Conservation (phyloP, 208 protist species). For the Tritrichomonas foetus region DNA sequence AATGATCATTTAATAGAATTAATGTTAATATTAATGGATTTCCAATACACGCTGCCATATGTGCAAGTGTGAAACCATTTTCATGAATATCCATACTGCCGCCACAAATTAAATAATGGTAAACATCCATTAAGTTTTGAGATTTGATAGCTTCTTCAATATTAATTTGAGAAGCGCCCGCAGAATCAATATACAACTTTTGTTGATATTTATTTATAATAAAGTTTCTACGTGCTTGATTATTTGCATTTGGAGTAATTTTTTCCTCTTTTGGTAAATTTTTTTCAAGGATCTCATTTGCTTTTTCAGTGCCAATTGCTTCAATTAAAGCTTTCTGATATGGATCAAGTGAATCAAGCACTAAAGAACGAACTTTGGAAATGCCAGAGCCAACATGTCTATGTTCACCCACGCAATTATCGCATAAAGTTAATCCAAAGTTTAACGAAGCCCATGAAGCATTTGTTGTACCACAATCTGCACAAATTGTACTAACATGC, state of each 20-base stretch:
- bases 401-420: constrained; percentile 53
- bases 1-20: neutral
- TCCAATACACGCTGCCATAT: neutral
- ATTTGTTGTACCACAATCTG: constrained; percentile 46
- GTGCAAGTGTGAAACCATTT: neutral
- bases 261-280: neutral
- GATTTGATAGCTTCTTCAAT: neutral
- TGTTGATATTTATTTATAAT: neutral
- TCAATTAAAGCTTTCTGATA: neutral
- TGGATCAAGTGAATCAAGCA: constrained; percentile 48
- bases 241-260: neutral
- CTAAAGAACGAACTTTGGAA: constrained; percentile 50
- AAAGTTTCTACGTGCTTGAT: neutral
- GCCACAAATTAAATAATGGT: no score
- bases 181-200: neutral
- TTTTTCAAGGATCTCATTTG: neutral
- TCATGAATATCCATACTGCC: no score
- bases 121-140: no score
- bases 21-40: neutral
- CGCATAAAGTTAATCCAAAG: constrained; percentile 55
- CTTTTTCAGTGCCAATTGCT: neutral
- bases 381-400: constrained; percentile 51
- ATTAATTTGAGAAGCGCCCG: no score
- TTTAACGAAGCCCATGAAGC: constrained; percentile 58
- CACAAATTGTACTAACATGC: neutral